Evolutionary conservation across 495 filamentous ascomycete species (phyloP), one percentile per base, ranked within the genome.

Genomic region (Daldinia bambusicola): DNA sequence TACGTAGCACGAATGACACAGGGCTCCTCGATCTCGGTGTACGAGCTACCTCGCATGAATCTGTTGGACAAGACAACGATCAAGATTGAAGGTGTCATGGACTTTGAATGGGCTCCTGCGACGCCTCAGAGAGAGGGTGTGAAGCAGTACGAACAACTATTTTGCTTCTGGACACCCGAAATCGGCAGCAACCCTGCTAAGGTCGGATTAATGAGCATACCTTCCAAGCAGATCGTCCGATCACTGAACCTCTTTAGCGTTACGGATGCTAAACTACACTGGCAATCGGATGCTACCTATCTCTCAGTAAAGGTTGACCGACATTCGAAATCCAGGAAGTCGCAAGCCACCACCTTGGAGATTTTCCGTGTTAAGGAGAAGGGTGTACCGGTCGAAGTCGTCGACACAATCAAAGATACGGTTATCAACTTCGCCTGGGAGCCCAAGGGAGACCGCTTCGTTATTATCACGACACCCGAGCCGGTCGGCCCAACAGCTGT

Each of bases 401-500:
- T 99, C 50, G 95, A 99, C 77, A 91, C 91, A 40, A 91, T 98
- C 78, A 97, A 97, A 81, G 95, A 97, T 76, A 97, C 93, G 1
- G 96, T 99, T 61, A 95, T 98, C 80, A 99, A 99, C 84, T 99
- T 99, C 73, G 92, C 95, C 6, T 99, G 95, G 95, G 95, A 99
- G 76, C 95, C 95, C 41, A 95, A 97, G 81, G 95, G 95, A 62
- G 93, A 96, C 74, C 89, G 95, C 51, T 99, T 99, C 80, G 95
- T 98, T 63, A 88, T 97, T 76, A 99, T 99, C 81, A 97, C 93
- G n/a, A 93, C 91, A 4, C 91, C 92, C 13, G 95, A 99, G 80
- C 88, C 91, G 10, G 82, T 91, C 34, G 87, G 88, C 34, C 88
- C 91, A 32, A 89, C 92, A 2, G 92, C 91, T n/a, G 85, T 87